Base-by-base conservation (phyloP, 202 grass and related monocot species). In the Panicum hallii region DNA sequence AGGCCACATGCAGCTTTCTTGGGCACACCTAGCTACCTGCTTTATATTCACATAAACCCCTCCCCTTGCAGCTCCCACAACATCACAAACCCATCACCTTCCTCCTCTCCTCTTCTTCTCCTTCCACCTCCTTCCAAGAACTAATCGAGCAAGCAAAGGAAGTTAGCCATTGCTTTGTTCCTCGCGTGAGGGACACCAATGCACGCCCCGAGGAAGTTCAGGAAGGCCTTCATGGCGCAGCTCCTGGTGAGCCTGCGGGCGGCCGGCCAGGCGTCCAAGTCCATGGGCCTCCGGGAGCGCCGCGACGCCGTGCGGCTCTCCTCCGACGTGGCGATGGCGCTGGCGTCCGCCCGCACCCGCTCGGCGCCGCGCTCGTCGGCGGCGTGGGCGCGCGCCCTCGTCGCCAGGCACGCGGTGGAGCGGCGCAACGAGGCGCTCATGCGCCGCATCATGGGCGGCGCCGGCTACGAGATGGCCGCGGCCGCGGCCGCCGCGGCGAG, bases 311-410 rank as follows among this genome's bases (percentile, higher is more conserved):
- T 94, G 15, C 58, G 75, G 65, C 89, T 94, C 60, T 86, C 89
- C 58, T 87, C 92, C 11, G 86, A 94, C 74, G 83, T 77, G 23
- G 92, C 92, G 16, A 87, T 94, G 86, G 92, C 86, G 66, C 41
- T 82, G 23, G 66, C 66, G 22, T 6, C 60, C 36, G 63, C 86
- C 20, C 55, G 81, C 5, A 79, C 83, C 23, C 28, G 81, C 54
- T 12, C 19, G 46, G 32, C 60, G 7, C 17, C 41, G 11, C 5
- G 52, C 52, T 1, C 73, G 22, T 0, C 64, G 72, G 1, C 72
- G 79, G 20, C 41, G 20, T 94, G 92, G 92, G 79, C 88, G 40
- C 83, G 70, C 53, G 92, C 83, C 13, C 90, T 92, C 57, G 28
- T 92, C 75, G 46, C 49, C 4, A 38, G 78, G 63, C 84, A 87